phyloP scores from a whole-genome alignment of 2,329 filamentous ascomycete genomes.

The Xylaria sp. region DNA sequence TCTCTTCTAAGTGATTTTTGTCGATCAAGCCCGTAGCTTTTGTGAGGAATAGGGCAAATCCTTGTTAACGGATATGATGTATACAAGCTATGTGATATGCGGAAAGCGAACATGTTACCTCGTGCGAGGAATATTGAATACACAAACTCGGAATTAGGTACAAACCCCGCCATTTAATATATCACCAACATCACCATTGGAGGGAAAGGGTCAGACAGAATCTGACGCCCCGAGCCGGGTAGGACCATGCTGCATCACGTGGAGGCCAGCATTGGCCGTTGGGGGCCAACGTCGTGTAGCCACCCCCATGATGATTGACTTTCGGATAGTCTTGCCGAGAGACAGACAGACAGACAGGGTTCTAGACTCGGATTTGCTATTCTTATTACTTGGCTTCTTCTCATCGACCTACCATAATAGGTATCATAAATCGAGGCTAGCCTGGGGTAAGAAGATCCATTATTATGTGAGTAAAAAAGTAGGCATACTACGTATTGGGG shows the following conservation, averaged over 20 bases:
- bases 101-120: too few relatives aligned
- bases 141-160: constrained; percentile 1
- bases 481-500: not conserved
- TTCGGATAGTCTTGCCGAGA: not conserved
- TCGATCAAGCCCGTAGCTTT: not conserved
- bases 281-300: constrained; percentile 24
- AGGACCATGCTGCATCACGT: constrained; percentile 15
- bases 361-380: not conserved
- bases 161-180: constrained; percentile 11
- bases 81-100: too few relatives aligned
- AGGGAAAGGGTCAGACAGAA: not conserved
- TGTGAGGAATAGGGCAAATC: too few relatives aligned
- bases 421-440: too few relatives aligned
- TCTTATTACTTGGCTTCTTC: not conserved
- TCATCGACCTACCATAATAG: not conserved
- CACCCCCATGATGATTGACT: not conserved
- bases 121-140: too few relatives aligned
- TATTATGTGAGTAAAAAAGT: not conserved
- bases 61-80: too few relatives aligned
- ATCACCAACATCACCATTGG: constrained; percentile 3
- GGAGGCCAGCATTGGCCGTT: constrained; percentile 14
- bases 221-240: constrained; percentile 10
- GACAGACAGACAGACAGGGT: too few relatives aligned
- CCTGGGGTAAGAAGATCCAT: not conserved
- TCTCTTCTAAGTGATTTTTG: not conserved